Evolutionary conservation across 371 early-diverging fungal genomes (phyloP), one percentile per base, ranked within the genome.

Genomic region (Synchytrium microbalum): DNA sequence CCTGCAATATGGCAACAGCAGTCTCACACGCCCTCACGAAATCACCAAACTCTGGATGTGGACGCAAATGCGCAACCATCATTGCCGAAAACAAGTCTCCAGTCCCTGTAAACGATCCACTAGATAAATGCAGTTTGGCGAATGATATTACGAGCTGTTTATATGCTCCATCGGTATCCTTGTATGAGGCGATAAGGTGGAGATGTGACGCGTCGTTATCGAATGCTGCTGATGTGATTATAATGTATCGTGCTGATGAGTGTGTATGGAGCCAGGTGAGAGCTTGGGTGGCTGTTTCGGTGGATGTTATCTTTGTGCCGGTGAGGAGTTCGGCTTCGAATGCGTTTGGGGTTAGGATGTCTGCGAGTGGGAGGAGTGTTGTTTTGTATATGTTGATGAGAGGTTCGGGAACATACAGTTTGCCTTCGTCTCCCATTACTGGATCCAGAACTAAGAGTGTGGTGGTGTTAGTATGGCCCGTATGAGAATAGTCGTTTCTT

Each of bases 351-450:
- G 92, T 91, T 19, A 92, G 75, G 24, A 92, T 74, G 60, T 88
- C 79, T 13, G 92, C 90, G 24, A 86, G 68, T 24, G 81, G 82
- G 66, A 83, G 73, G 57, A 91, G 73, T 3, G 75, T 66, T 30
- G 83, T 71, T 54, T 85, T 80, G 75, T 96, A 96, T 19, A 92
- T 68, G 1, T 84, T 86, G 2, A 95, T 80, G 25, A 91, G 82
- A 54, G 90, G 92, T 28, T 78, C 67, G 0, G 90, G 84, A 32
- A 95, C 92, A 71, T 96, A 95, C 13, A 96, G 70, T 13, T 79
- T 71, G 5, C 88, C 91, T 69, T 89, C 80, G 73, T 96, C 96
- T 25, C 96, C 96, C 81, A 96, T 85, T 1, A 96, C 96, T 0
- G 95, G 91, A 74, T 96, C 96, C 63, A 93, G 77, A 0, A 95